These are phyloP conservation scores for Fusarium sp. DNA, from an alignment of 2,329 filamentous ascomycete genomes.

Conservation along the genomic window DNA sequence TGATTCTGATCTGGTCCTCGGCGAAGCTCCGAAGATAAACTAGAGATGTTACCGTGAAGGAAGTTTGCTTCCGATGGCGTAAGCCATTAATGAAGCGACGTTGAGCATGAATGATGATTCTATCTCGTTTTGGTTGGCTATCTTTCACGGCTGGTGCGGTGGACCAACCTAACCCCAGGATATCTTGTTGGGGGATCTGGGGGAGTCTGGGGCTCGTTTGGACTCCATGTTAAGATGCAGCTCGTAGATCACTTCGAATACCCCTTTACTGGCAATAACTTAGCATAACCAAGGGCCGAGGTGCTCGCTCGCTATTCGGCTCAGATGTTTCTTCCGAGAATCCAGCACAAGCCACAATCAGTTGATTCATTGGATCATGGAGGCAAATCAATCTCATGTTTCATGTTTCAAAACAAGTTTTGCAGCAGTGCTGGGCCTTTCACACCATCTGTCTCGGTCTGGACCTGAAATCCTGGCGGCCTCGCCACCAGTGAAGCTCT, in stretches of 20 bases:
- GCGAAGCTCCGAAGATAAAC: conserved; percentile 21
- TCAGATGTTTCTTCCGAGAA: neutral
- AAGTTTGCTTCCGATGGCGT: neutral
- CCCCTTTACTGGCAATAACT: neutral
- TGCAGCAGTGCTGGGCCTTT: neutral
- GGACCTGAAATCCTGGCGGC: neutral
- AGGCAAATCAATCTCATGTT: neutral
- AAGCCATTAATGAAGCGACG: neutral
- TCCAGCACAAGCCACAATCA: neutral
- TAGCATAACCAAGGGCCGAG: neutral
- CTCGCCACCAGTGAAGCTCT: neutral
- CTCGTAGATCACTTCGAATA: neutral
- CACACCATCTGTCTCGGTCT: conserved; percentile 2
- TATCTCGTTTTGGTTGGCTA: neutral
- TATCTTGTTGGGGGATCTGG: neutral
- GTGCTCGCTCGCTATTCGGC: neutral
- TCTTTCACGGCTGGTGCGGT: neutral
- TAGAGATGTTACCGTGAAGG: neutral
- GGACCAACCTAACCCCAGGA: neutral
- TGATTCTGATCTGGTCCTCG: neutral
- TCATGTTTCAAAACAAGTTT: neutral
- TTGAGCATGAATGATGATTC: neutral
- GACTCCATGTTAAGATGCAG: neutral
- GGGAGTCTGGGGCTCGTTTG: neutral
- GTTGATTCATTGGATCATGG: neutral